These are phyloP conservation scores for Trichoderma atrobrunneum DNA, from an alignment of 2,329 filamentous ascomycete species.

Conservation along the genomic window DNA sequence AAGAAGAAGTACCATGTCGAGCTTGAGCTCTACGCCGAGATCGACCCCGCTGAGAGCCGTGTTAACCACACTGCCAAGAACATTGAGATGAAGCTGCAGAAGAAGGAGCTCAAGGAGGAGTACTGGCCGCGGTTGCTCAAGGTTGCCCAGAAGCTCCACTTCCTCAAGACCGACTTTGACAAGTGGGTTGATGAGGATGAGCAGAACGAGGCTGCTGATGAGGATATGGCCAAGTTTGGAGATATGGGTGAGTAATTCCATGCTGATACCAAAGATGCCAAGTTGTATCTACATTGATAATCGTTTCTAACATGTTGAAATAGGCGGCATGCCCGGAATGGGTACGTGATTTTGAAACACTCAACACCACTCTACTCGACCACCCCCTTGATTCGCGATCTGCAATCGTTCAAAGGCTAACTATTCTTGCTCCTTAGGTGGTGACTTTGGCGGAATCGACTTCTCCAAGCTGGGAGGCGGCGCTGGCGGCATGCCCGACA, in stretches of 20 bases:
- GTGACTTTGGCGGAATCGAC: conserved; percentile 83
- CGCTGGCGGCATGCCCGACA: conserved; percentile 35
- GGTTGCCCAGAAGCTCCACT: conserved; percentile 85
- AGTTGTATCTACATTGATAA: background rate
- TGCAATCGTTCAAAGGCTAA: background rate
- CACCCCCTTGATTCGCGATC: background rate
- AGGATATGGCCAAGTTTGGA: conserved; percentile 69
- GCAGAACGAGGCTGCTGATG: conserved; percentile 84
- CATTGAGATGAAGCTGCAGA: conserved; percentile 85
- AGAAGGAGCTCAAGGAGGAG: conserved; percentile 93
- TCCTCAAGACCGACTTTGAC: conserved; percentile 97
- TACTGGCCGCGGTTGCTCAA: conserved; percentile 96
- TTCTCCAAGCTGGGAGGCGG: conserved; percentile 84
- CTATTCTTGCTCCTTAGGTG: conserved; percentile 31
- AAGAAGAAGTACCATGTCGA: conserved; percentile 85
- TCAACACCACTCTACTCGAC: background rate
- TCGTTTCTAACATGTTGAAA: conserved; percentile 10
- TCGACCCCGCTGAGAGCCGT: conserved; percentile 81
- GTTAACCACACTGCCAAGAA: conserved; percentile 85
- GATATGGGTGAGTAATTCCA: conserved; percentile 56
- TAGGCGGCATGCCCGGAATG: conserved; percentile 57
- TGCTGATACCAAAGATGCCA: background rate
- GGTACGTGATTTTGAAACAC: conserved; percentile 36
- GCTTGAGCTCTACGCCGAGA: conserved; percentile 85
- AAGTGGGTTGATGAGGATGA: conserved; percentile 99